phyloP scores from a whole-genome alignment of 1,284 basidiomycete genomes.

The Cutaneotrichosporon sp. region DNA sequence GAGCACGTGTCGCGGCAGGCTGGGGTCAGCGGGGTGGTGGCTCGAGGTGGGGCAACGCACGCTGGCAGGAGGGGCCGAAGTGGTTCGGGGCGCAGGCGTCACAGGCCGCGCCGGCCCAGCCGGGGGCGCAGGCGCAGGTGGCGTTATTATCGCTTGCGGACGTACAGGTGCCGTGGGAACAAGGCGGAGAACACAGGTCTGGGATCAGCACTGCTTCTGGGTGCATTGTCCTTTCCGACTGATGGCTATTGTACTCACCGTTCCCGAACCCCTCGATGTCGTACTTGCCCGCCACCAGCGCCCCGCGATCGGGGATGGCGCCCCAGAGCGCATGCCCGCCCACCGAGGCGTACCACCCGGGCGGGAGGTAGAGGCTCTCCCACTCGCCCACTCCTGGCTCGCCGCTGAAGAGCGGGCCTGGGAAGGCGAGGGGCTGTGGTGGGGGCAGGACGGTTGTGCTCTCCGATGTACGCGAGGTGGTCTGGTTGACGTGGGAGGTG shows the following conservation, averaged over 20 bases:
- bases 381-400: neutral
- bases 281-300: constrained; percentile 20
- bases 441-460: constrained; percentile 29
- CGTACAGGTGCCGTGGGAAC: constrained; percentile 35
- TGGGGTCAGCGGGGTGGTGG: constrained; percentile 13
- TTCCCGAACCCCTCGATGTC: neutral
- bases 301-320: constrained; percentile 28
- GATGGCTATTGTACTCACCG: constrained; percentile 5
- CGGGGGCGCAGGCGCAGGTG: constrained; percentile 33
- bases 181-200: constrained; percentile 40
- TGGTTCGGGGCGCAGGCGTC: constrained; percentile 43
- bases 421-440: constrained; percentile 29
- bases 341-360: constrained; percentile 37
- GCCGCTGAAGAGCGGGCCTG: constrained; percentile 20
- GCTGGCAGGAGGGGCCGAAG: constrained; percentile 46
- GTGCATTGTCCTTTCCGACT: neutral
- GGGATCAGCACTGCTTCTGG: neutral
- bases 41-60: constrained; percentile 26
- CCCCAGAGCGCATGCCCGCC: constrained; percentile 40
- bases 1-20: constrained; percentile 46
- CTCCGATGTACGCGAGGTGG: neutral
- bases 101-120: constrained; percentile 40
- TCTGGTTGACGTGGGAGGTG: neutral
- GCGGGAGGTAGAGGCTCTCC: constrained; percentile 33
- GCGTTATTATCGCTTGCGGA: constrained; percentile 8